A percentile compares a stretch with the other conserved stretches of the same genome.
phyloP scores from a whole-genome alignment of 2,329 filamentous ascomycete species.

The Fusarium longipes region DNA sequence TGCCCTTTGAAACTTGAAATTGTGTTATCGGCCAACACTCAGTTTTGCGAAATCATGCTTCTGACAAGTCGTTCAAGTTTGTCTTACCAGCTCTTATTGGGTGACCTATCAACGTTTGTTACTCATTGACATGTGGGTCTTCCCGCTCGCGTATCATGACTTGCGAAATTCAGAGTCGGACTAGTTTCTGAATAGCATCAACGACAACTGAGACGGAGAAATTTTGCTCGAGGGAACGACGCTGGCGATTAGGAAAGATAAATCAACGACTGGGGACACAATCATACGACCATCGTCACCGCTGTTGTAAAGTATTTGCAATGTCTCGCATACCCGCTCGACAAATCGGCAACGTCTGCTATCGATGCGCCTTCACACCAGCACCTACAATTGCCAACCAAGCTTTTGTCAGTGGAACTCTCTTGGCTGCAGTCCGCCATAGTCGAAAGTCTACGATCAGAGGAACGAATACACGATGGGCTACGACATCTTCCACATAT shows the following conservation, averaged over 20 bases:
- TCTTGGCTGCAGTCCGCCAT: slow-evolving; percentile 34
- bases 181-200: slow-evolving; percentile 23
- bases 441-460: slow-evolving; percentile 21
- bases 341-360: slow-evolving; percentile 56
- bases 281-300: not conserved
- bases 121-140: slow-evolving; percentile 17
- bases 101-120: slow-evolving; percentile 12
- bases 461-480: slow-evolving; percentile 43
- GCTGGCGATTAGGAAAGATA: not conserved
- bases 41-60: not conserved
- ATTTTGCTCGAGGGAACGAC: slow-evolving; percentile 5
- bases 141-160: slow-evolving; percentile 26
- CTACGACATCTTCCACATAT: slow-evolving; percentile 40
- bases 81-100: not conserved
- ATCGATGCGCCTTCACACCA: slow-evolving; percentile 55
- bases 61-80: not conserved
- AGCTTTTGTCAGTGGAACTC: slow-evolving; percentile 40
- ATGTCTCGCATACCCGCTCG: slow-evolving; percentile 55
- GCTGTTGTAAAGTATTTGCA: slow-evolving; percentile 9
- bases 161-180: slow-evolving; percentile 20
- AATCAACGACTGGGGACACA: not conserved
- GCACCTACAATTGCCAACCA: slow-evolving; percentile 41
- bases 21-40: not conserved
- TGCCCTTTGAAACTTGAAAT: not conserved
- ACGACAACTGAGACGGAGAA: slow-evolving; percentile 10